phyloP scores from a whole-genome alignment of 345 rosid species.

The Syzygium aqueum region DNA sequence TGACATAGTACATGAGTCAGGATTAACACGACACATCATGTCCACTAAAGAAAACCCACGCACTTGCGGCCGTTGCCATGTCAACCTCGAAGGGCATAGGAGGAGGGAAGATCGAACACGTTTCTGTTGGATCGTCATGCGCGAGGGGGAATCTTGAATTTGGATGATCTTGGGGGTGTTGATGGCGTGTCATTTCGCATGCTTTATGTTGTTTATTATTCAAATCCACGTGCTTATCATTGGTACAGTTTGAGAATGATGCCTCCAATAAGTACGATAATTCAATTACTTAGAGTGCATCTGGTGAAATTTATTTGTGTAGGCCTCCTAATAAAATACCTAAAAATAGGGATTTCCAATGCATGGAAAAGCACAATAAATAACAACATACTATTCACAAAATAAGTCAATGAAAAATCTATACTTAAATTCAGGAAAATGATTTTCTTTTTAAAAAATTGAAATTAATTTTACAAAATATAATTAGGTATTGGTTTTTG shows the following conservation, averaged over 20 bases:
- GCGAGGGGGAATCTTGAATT: neutral
- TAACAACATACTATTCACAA: neutral
- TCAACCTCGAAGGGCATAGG: neutral
- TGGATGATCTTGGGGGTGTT: neutral
- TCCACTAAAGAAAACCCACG: neutral
- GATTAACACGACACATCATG: slow-evolving; percentile 18
- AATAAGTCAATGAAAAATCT: neutral
- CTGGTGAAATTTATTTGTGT: neutral
- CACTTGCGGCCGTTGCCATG: neutral
- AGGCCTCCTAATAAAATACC: neutral
- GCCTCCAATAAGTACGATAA: neutral
- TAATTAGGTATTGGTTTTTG: too few species aligned
- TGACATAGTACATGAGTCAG: slow-evolving; percentile 13
- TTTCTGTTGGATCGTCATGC: neutral
- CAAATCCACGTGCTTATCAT: neutral
- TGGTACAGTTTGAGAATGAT: neutral
- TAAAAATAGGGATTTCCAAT: neutral
- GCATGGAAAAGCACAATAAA: neutral
- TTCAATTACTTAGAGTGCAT: neutral
- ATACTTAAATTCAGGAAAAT: too few species aligned
- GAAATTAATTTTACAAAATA: too few species aligned
- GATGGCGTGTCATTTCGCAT: neutral
- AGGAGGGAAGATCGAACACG: neutral
- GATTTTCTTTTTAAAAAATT: too few species aligned
- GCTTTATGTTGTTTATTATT: neutral